phyloP scores from a whole-genome alignment of 192 early-diverging fungal species.

The Coemansia sp. region DNA sequence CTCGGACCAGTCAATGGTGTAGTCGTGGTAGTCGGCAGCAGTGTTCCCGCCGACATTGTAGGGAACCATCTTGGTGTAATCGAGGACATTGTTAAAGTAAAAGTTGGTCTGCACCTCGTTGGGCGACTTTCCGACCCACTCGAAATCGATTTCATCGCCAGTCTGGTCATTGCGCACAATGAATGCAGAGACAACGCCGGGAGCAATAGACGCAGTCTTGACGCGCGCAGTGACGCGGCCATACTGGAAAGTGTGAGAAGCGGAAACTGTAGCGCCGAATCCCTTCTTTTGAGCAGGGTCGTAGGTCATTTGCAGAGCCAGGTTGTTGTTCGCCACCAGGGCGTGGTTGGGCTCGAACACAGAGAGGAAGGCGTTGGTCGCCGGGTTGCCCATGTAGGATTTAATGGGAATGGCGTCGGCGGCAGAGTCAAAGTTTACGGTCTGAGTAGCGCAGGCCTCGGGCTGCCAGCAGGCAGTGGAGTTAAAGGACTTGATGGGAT shows the following conservation, averaged over 20 bases:
- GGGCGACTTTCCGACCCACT: conserved; percentile 64
- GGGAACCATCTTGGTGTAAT: conserved; percentile 58
- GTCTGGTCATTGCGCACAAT: conserved; percentile 55
- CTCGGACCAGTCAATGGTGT: conserved; percentile 65
- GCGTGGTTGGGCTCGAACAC: conserved; percentile 49
- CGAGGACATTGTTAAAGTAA: conserved; percentile 59
- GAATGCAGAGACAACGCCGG: conserved; percentile 63
- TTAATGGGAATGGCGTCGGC: conserved; percentile 28
- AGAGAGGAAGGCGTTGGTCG: conserved; percentile 53
- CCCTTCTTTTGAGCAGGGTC: conserved; percentile 57
- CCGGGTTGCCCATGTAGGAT: conserved; percentile 29
- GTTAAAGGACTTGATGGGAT: conserved; percentile 47
- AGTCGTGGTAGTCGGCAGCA: conserved; percentile 58
- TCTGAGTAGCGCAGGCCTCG: conserved; percentile 35
- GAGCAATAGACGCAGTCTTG: conserved; percentile 57
- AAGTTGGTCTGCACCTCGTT: conserved; percentile 67
- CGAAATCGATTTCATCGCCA: conserved; percentile 73
- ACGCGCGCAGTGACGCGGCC: conserved; percentile 63
- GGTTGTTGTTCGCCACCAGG: conserved; percentile 13
- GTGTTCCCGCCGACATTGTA: conserved; percentile 45
- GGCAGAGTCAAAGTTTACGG: conserved; percentile 37
- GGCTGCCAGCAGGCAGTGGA: conserved; percentile 48
- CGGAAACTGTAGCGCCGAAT: conserved; percentile 59
- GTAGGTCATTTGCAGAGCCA: conserved; percentile 43
- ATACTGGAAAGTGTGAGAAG: conserved; percentile 58